Evolutionary conservation across 495 filamentous ascomycete species (phyloP), one percentile per base, ranked within the genome.

Genomic region (Penicillium herquei): DNA sequence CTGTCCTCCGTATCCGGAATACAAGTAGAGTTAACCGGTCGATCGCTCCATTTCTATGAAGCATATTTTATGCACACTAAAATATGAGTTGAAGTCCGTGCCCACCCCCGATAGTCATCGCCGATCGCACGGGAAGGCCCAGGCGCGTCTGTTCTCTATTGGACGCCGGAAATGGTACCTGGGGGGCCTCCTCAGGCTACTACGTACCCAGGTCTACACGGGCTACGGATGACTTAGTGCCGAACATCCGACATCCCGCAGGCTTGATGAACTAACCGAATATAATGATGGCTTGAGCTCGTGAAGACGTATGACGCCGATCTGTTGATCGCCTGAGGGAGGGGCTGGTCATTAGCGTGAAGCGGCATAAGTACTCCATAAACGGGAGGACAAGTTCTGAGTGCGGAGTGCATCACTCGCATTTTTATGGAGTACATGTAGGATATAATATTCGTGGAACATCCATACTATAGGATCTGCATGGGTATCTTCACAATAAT

Each of bases 41-140:
- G 31, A n/a, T n/a, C n/a, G n/a, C n/a, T n/a, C n/a, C n/a, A n/a
- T n/a, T n/a, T n/a, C 32, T 49, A 17, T 10, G 31, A 35, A 9
- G 32, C 1, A 49, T 18, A 35, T 17, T 12, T 49, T 49, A 39
- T 39, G 46, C 33, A 49, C 46, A 49, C 31, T 46, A 46, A n/a
- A n/a, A 46, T 16, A 33, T 33, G 5, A 17, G 34, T n/a, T 16
- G 7, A 9, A 44, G 42, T 46, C 46, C 33, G 45, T 48, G 34
- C 16, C 33, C 46, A 12, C 13, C 3, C 11, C 46, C 33, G 46
- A 32, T 17, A 32, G 7, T 32, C 33, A n/a, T 10, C 9, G 32
- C 14, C 37, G 34, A 39, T 49, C 46, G 45, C 45, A 48, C 45
- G 45, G 45, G 45, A 48, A 48, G 40, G 21, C 14, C 7, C 6